Percentiles rank a stretch among this genome's conserved stretches.
Conservation (phyloP, 129 eudicot species). For the Saussurea involucrata region DNA sequence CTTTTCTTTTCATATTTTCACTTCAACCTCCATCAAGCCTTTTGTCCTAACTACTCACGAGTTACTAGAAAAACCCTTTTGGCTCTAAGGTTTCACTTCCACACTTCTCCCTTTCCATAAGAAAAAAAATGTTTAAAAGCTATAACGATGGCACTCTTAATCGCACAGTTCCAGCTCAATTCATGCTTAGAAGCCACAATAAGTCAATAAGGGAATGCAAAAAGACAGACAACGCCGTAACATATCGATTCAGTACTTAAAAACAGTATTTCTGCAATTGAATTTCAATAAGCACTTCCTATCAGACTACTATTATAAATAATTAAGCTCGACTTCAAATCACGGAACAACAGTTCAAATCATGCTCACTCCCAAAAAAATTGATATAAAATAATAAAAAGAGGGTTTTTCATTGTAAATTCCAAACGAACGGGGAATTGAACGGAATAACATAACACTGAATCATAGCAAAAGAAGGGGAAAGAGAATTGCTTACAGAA, state of each 20-base stretch:
- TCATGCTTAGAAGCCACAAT: no score
- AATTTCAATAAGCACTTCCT: not conserved
- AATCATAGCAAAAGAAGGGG: not conserved
- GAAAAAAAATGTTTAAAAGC: not conserved
- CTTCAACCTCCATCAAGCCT: not conserved
- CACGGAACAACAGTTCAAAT: not conserved
- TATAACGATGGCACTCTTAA: not conserved
- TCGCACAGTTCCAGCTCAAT: no score
- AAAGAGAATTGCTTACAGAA: conserved; percentile 13
- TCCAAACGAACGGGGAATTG: not conserved
- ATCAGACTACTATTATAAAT: not conserved
- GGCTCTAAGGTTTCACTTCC: not conserved
- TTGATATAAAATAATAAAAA: not conserved
- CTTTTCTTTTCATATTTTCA: no score
- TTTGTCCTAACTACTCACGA: not conserved
- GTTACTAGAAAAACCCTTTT: conserved; percentile 1
- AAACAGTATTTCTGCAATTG: not conserved
- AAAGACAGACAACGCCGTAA: no score
- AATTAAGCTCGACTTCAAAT: not conserved
- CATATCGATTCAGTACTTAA: not conserved
- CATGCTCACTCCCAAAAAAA: not conserved
- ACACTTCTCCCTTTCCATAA: not conserved
- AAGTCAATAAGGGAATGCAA: no score
- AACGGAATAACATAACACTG: not conserved
- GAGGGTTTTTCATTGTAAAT: not conserved